Conservation (phyloP, 495 filamentous ascomycete species). For the Penicillium ochrochloron region DNA sequence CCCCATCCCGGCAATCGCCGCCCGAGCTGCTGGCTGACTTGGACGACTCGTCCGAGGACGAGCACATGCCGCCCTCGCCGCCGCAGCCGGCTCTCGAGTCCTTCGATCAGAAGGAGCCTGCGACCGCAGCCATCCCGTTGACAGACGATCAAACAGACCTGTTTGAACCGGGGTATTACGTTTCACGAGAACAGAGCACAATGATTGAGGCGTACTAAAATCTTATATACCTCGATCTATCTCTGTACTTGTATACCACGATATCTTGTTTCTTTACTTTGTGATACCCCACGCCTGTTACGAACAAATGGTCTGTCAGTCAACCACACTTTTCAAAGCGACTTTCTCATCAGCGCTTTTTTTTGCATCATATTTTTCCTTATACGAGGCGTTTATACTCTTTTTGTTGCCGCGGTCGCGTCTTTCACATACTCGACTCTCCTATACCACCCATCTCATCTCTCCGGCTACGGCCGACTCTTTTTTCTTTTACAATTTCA, state of each 20-base stretch:
- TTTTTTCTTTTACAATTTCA: background rate
- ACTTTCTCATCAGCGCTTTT: background rate
- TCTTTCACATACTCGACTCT: slow-evolving; percentile 16
- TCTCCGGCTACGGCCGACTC: background rate
- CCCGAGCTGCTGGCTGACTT: slow-evolving; percentile 77
- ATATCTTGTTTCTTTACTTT: slow-evolving; percentile 20
- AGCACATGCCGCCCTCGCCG: slow-evolving; percentile 84
- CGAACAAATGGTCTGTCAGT: slow-evolving; percentile 19
- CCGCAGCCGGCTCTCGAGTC: slow-evolving; percentile 65
- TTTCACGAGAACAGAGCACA: slow-evolving; percentile 51
- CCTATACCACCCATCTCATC: slow-evolving; percentile 18
- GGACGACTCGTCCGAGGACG: slow-evolving; percentile 72
- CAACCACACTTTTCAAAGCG: slow-evolving; percentile 17
- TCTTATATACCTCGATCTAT: slow-evolving; percentile 12
- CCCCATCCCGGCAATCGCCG: slow-evolving; percentile 72
- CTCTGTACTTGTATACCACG: slow-evolving; percentile 30
- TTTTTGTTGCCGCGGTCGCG: slow-evolving; percentile 19
- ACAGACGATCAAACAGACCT: slow-evolving; percentile 46
- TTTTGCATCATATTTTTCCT: slow-evolving; percentile 11
- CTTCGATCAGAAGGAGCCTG: slow-evolving; percentile 70
- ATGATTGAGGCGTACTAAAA: slow-evolving; percentile 52
- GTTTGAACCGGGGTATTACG: slow-evolving; percentile 66
- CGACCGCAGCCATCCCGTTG: slow-evolving; percentile 55
- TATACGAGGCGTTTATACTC: slow-evolving; percentile 17
- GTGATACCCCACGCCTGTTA: slow-evolving; percentile 36